Base-by-base conservation (phyloP, 2,329 filamentous ascomycete species). In the Shiraia bambusicola region DNA sequence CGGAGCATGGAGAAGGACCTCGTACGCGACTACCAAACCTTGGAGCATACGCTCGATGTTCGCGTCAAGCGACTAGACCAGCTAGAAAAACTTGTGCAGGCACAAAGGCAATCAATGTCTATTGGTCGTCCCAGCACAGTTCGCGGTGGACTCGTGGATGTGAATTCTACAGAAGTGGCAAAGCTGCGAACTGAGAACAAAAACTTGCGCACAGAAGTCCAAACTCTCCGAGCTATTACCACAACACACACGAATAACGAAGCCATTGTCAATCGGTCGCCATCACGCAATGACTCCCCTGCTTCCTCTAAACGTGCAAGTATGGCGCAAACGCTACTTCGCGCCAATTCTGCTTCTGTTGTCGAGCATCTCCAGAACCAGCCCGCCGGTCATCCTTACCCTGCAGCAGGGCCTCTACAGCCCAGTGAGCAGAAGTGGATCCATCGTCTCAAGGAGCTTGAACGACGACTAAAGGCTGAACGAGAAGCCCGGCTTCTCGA, bases 401-500 rank as follows among this genome's bases (percentile, higher is more conserved):
- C 64, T 2, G 57, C 42, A 49, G 59, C 64, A 7, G 61, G 64
- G 6, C 66, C 69, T 4, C 55, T 71, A 19, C 69, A 73, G 35
- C 72, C 73, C 2, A 76, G 75, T 28, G 86, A 92, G 55, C 84
- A 87, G 52, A 82, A 86, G 54, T 95, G 89, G 88, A 83, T 94
- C 51, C 81, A 95, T 50, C 76, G 93, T 6, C 76, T 97, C 25
- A 83, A 88, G 42, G 91, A 97, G 63, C 74, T 97, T 54, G 93
- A 98, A 74, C 80, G 85, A 52, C 82, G 94, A 56, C 76, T 98
- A 13, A 95, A 95, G 67, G 84, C 87, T 32, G 93, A 98, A 72
- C 76, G 93, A 11, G 93, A 97, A 69, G 90, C 84, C 1, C 76
- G 93, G 31, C 75, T 94, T 38, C 75, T 95, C 43, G 93, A 98